A percentile compares a stretch with the other conserved stretches of the same genome.
phyloP scores from a whole-genome alignment of 805 yeast genomes.

The Naumovozyma castellii region DNA sequence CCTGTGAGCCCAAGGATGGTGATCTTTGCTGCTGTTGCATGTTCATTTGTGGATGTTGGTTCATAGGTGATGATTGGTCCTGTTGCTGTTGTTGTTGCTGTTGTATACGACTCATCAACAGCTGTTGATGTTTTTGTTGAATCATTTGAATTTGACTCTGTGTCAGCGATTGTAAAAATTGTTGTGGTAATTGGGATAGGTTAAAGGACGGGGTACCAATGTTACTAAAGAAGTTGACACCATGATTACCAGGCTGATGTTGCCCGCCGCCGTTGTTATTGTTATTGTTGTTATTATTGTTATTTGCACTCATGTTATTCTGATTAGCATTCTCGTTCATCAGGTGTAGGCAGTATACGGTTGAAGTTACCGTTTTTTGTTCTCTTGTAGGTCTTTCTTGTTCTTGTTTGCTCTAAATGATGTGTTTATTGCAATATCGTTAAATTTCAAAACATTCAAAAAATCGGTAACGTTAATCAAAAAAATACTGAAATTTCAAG shows the following conservation, averaged over 20 bases:
- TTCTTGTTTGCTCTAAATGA: neutral
- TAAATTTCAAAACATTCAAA: no score
- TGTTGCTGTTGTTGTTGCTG: constrained; percentile 18
- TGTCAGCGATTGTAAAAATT: constrained; percentile 24
- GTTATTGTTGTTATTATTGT: constrained; percentile 1
- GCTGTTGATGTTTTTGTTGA: constrained; percentile 29
- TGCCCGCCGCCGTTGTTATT: neutral
- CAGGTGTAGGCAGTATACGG: neutral
- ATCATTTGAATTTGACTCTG: constrained; percentile 28
- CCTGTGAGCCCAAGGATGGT: constrained; percentile 2
- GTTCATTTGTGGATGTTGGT: no score
- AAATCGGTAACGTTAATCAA: no score
- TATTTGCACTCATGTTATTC: neutral
- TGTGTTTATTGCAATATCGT: no score
- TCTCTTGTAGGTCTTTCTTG: neutral
- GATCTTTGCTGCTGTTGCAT: constrained; percentile 5
- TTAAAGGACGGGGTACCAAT: constrained; percentile 30
- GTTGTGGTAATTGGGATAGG: constrained; percentile 27
- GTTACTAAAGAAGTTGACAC: constrained; percentile 16
- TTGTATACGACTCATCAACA: constrained; percentile 23
- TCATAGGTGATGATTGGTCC: no score
- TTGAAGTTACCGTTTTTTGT: neutral
- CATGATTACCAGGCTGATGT: no score
- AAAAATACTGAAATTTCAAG: no score
- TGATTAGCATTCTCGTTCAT: neutral